Percentiles rank a stretch among this genome's conserved stretches.
phyloP scores from a whole-genome alignment of 257 asterid species.

The Nicotiana otophora region DNA sequence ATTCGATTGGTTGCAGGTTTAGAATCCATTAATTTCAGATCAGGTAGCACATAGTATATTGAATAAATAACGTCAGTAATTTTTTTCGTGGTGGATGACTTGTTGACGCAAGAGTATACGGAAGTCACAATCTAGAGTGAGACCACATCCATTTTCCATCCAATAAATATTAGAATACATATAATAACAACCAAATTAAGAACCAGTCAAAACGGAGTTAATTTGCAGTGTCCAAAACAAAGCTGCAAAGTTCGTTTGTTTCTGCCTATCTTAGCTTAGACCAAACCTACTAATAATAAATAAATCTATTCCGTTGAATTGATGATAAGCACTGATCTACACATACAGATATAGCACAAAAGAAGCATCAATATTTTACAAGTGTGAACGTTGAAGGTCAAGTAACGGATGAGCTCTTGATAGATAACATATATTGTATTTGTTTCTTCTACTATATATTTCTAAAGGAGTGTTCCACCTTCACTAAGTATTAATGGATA shows the following conservation, averaged over 20 bases:
- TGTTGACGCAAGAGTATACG: conserved; percentile 11
- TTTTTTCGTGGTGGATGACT: background rate
- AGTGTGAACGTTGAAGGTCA: background rate
- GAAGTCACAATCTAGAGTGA: background rate
- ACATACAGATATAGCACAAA: background rate
- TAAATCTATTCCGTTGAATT: background rate
- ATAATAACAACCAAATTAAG: background rate
- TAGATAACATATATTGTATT: background rate
- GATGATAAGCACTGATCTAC: background rate
- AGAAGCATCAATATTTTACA: background rate
- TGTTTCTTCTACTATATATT: background rate
- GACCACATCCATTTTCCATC: conserved; percentile 10
- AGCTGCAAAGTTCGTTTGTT: background rate
- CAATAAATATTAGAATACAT: conserved; percentile 11
- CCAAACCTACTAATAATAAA: background rate
- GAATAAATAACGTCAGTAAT: no score
- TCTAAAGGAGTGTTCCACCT: background rate
- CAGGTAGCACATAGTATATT: no score
- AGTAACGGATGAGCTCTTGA: conserved; percentile 9
- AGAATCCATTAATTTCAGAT: no score
- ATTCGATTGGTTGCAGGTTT: no score
- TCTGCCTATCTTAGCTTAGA: background rate
- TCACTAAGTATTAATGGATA: background rate
- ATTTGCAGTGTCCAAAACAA: conserved; percentile 9
- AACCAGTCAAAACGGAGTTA: conserved; percentile 17